phyloP scores from a whole-genome alignment of 768 basidiomycete genomes.

The Boletellus sp. region DNA sequence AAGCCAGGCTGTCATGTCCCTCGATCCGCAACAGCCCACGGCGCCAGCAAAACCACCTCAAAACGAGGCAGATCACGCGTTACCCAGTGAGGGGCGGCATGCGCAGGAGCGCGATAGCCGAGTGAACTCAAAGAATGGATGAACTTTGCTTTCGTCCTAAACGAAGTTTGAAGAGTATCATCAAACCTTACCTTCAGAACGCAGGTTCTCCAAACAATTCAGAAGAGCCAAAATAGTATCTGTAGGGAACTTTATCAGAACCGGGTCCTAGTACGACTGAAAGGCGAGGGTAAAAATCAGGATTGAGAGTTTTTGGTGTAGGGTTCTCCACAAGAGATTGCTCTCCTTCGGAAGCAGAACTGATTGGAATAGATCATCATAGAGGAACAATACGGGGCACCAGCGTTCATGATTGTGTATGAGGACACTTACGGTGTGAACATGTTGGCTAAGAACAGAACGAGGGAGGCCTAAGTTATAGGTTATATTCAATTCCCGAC shows the following conservation, averaged over 20 bases:
- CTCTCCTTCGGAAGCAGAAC: conserved; percentile 85
- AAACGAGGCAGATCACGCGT: conserved; percentile 43
- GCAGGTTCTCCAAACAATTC: neutral
- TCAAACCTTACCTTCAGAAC: neutral
- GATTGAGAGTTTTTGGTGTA: conserved; percentile 43
- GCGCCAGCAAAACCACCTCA: conserved; percentile 43
- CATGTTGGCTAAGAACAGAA: neutral
- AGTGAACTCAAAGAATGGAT: conserved; percentile 78
- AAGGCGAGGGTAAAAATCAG: conserved; percentile 38
- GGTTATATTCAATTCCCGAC: conserved; percentile 31
- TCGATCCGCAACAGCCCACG: conserved; percentile 30
- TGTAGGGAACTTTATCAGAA: conserved; percentile 6
- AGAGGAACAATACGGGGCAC: conserved; percentile 9
- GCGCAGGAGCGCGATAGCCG: conserved; percentile 30
- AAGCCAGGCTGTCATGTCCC: conserved; percentile 61
- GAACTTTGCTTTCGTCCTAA: conserved; percentile 71
- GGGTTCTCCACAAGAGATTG: conserved; percentile 71
- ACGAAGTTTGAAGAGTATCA: neutral
- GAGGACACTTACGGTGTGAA: conserved; percentile 14
- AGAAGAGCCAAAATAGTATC: neutral
- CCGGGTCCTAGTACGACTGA: neutral
- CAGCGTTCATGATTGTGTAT: neutral
- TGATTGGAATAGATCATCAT: conserved; percentile 55
- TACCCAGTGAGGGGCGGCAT: conserved; percentile 37
- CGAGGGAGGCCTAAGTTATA: neutral